Base-by-base conservation (phyloP, 2,329 filamentous ascomycete species). In the Fusarium duplospermum region DNA sequence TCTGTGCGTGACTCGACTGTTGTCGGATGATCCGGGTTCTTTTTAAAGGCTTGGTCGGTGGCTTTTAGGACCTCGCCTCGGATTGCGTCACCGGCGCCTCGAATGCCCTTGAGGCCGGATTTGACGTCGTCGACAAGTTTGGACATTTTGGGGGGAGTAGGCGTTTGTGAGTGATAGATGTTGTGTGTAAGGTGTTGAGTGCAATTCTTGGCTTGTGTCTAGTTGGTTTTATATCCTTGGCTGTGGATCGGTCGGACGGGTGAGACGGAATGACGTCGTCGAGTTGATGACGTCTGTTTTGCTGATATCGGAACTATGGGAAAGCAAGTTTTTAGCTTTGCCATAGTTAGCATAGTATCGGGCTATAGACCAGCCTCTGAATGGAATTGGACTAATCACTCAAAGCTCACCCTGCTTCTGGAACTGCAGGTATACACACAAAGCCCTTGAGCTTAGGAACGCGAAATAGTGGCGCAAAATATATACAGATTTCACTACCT, bases 111-210 rank as follows among this genome's bases (percentile, higher is more conserved):
- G 2, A 78, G 61, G 38, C 75, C 74, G 2, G 76, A 58, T 35
- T 78, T 78, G 45, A 76, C 72, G 27, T 78, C 76, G 2, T 78
- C 54, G 0, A 77, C 22, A n/a, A 77, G 7, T 47, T 72, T 76
- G 11, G 75, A 71, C 75, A 77, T 74, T 36, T 58, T 73, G 4
- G 9, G 27, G 8, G 4, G n/a, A 11, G 18, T 24, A 13, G 4
- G 2, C 13, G n/a, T 7, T 5, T 33, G 18, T 3, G 11, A 22
- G 16, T 40, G 33, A n/a, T 63, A n/a, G n/a, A n/a, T n/a, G n/a
- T n/a, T n/a, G 3, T 11, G 14, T n/a, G 10, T n/a, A 6, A 31
- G 16, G 16, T n/a, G 16, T 18, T 52, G 10, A 22, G 10, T 10
- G n/a, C 2, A 16, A 8, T 16, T 33, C 45, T 63, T 62, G 31